These are phyloP conservation scores for Pascua sp. DNA, from an alignment of 1,284 basidiomycete genomes.

Conservation along the genomic window DNA sequence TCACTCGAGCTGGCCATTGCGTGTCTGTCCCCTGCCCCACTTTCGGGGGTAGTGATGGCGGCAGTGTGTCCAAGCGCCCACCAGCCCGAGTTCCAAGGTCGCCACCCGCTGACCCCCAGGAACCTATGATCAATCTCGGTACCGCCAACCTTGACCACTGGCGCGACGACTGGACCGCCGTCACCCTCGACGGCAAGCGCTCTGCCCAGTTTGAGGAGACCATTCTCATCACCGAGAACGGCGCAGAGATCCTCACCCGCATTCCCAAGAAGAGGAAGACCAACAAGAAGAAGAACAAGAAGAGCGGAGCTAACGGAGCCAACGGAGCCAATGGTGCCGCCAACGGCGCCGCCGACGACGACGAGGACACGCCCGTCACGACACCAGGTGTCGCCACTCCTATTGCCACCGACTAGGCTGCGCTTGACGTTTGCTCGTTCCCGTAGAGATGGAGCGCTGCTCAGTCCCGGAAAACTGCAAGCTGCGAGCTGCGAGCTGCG, in stretches of 20 bases:
- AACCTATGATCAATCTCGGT: conserved; percentile 83
- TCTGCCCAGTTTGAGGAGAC: conserved; percentile 97
- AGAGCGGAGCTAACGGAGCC: conserved; percentile 17
- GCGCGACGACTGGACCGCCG: conserved; percentile 79
- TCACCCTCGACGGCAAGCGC: conserved; percentile 77
- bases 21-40: no score
- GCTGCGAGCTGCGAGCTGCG: no score
- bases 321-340: conserved; percentile 14
- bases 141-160: conserved; percentile 49
- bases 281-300: conserved; percentile 39
- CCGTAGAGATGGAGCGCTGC: no score
- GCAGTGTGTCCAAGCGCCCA: no score
- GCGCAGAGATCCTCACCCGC: conserved; percentile 81
- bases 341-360: conserved; percentile 4
- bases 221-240: conserved; percentile 81
- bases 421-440: neutral
- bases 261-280: conserved; percentile 38
- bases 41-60: no score
- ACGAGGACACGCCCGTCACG: conserved; percentile 15
- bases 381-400: conserved; percentile 14
- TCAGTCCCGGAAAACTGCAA: no score
- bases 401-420: conserved; percentile 12
- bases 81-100: neutral
- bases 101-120: conserved; percentile 47
- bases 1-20: neutral